Evolutionary conservation across 2,329 filamentous ascomycete genomes (phyloP).

Genomic region (Lachnellula occidentalis): DNA sequence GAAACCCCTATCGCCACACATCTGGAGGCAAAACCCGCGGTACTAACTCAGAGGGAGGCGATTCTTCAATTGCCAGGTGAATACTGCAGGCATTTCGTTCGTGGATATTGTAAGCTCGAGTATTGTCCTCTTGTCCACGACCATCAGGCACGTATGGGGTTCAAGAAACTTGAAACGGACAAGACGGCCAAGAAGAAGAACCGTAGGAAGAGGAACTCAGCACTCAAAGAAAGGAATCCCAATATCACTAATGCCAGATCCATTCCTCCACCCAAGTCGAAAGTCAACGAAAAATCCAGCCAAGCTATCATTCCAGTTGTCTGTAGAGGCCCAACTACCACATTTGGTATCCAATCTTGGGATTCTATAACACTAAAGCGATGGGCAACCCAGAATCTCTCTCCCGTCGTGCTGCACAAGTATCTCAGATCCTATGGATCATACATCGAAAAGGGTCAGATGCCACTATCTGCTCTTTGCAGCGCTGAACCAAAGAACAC

Average conservation of each 20-base stretch:
- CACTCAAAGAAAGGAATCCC: background rate
- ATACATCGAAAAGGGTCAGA: background rate
- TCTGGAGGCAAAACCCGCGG: background rate
- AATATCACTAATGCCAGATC: background rate
- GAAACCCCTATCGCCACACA: background rate
- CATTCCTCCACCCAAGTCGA: background rate
- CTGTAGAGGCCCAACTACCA: background rate
- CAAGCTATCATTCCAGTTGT: background rate
- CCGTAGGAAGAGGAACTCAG: background rate
- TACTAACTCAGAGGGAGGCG: background rate
- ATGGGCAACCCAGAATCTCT: conserved; percentile 2
- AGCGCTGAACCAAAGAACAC: background rate
- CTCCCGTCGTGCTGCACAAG: background rate
- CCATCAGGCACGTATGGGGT: background rate
- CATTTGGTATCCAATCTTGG: background rate
- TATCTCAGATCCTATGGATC: background rate
- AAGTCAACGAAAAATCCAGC: background rate
- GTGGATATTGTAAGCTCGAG: background rate
- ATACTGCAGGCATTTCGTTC: background rate
- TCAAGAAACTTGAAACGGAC: background rate
- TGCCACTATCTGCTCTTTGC: background rate
- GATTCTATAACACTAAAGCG: background rate
- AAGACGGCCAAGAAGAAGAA: too few relatives aligned
- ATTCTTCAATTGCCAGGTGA: background rate
- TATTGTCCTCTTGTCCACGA: background rate